Conservation (phyloP, 345 rosid genomes). For the Melaleuca quinquenervia region DNA sequence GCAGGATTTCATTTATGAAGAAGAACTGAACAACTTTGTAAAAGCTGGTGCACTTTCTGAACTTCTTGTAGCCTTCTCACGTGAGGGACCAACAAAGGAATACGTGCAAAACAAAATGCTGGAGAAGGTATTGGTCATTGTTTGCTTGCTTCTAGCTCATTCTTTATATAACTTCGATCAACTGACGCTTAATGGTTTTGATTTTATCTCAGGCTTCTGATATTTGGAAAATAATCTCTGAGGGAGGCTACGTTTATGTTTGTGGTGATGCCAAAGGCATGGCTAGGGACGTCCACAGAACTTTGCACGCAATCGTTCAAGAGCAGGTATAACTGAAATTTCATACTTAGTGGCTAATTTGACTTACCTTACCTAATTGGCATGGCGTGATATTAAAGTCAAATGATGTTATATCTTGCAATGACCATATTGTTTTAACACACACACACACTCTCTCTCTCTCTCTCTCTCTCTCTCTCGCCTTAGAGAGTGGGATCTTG, state of each 20-base stretch:
- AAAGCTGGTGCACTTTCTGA: constrained; percentile 70
- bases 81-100: constrained; percentile 89
- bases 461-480: background rate
- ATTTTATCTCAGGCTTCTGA: constrained; percentile 46
- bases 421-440: background rate
- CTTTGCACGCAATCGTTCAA: constrained; percentile 70
- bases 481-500: background rate
- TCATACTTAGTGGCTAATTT: background rate
- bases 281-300: constrained; percentile 92
- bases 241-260: constrained; percentile 79
- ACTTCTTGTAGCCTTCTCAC: constrained; percentile 83
- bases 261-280: constrained; percentile 99
- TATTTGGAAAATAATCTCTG: constrained; percentile 66
- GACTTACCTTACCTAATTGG: background rate
- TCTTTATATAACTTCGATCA: background rate
- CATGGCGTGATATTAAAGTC: background rate
- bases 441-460: background rate
- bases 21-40: constrained; percentile 67
- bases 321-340: constrained; percentile 54
- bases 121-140: constrained; percentile 41
- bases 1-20: constrained; percentile 87
- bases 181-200: background rate
- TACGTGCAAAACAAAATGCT: constrained; percentile 90
- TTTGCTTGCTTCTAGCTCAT: background rate
- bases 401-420: background rate